Base-by-base conservation (phyloP, 805 yeast genomes). In the Blastobotrys muscicola region DNA sequence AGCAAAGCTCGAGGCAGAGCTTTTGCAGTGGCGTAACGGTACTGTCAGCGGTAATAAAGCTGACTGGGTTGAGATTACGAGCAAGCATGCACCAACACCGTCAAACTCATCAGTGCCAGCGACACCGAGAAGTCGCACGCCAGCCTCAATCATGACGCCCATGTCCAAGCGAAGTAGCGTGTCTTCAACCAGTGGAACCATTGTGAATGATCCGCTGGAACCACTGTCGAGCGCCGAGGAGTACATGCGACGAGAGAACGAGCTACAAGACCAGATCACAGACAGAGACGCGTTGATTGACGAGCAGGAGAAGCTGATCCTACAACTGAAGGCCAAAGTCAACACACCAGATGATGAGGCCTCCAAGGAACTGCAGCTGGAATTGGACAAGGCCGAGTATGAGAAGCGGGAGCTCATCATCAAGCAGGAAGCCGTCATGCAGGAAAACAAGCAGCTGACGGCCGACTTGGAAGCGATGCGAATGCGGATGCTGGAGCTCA, bases 1-100 rank as follows among this genome's bases (percentile, higher is more conserved):
- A 16, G 51, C 59, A 23, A 62, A 64, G 39, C 56, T 76, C 34
- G 76, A 74, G 51, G 45, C 46, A 9, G 76, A 73, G 48, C 50
- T 72, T 6, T 20, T 20, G 26, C 26, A 20, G 26, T 20, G 26
- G 26, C 26, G 26, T 20, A 20, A 20, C 26, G 26, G 26, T 20
- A 20, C 26, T 6, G 6, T 20, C 26, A 20, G 26, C 26, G 6
- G 26, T 20, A 20, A 6, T 6, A 20, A 6, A 6, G 4, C 26
- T 20, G 26, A 20, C 26, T 20, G 26, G 26, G 26, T 20, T 6
- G 26, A 20, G 26, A 4, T 20, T 6, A 20, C 26, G 26, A 20
- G 26, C 26, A 20, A 20, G 26, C 4, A 20, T 6, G 6, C 6
- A 6, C 26, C 26, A 4, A 20, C 26, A 4, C 26, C 26, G 26